These are phyloP conservation scores for Paulownia fortunei DNA, from an alignment of 257 asterid species.

Conservation along the genomic window DNA sequence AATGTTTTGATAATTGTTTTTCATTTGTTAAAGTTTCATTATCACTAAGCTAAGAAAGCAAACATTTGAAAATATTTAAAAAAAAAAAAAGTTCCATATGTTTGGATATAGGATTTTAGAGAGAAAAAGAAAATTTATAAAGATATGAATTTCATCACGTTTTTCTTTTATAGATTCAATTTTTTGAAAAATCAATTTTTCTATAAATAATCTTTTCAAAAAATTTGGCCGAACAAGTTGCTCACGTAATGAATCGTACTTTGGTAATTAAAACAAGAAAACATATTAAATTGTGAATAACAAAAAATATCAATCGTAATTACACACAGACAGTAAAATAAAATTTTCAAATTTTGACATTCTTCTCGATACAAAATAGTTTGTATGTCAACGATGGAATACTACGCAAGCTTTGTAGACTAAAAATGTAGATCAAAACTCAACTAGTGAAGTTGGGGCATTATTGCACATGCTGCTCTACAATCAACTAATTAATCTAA, in stretches of 20 bases:
- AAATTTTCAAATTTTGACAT: background rate
- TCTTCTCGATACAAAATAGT: background rate
- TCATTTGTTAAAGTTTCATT: no score
- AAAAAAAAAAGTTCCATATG: no score
- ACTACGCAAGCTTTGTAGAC: background rate
- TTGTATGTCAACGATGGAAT: background rate
- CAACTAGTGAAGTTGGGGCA: background rate
- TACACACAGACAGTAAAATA: no score
- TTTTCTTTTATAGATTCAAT: background rate
- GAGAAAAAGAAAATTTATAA: background rate
- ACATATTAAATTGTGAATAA: no score
- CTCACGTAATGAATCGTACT: background rate
- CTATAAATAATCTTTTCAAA: background rate
- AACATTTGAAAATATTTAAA: no score
- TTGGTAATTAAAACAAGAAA: background rate
- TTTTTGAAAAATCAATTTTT: background rate
- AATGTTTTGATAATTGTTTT: no score
- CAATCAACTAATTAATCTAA: background rate
- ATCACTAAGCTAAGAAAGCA: no score
- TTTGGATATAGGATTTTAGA: background rate
- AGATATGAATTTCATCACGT: background rate
- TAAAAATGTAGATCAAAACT: background rate
- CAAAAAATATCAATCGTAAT: no score
- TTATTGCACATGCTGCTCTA: conserved; percentile 23
- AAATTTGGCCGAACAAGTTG: background rate